phyloP scores from a whole-genome alignment of 768 basidiomycete genomes.

The Trametes meyenii region DNA sequence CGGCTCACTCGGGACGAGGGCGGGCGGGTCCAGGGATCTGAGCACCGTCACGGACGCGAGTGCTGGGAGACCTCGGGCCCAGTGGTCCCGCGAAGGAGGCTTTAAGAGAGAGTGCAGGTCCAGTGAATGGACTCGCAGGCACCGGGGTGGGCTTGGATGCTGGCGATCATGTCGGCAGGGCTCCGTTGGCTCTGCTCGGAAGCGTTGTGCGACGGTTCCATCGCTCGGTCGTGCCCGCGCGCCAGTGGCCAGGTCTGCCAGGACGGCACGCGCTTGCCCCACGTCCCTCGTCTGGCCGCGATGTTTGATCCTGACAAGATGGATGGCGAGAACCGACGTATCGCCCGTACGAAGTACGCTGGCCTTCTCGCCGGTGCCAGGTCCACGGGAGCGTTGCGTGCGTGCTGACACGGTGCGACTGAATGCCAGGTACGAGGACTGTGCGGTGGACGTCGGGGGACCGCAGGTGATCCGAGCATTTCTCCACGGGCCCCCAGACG shows the following conservation, averaged over 20 bases:
- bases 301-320: constrained; percentile 16
- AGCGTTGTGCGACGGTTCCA: constrained; percentile 4
- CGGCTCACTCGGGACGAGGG: constrained; percentile 3
- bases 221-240: constrained; percentile 8
- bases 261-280: not conserved
- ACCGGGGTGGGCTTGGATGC: constrained; percentile 8
- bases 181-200: constrained; percentile 1
- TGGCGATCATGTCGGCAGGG: constrained; percentile 10
- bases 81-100: constrained; percentile 4
- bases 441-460: not conserved
- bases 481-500: constrained; percentile 10
- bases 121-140: constrained; percentile 10
- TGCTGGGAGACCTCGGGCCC: constrained; percentile 11
- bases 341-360: not conserved
- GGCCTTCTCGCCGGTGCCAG: constrained; percentile 12
- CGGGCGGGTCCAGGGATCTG: constrained; percentile 14
- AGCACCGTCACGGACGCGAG: constrained; percentile 1
- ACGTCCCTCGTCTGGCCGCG: constrained; percentile 11
- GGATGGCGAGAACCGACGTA: not conserved
- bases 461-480: constrained; percentile 14
- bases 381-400: not conserved
- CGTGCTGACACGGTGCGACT: not conserved
- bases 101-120: constrained; percentile 6
- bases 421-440: constrained; percentile 8
- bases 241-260: not conserved